These are phyloP conservation scores for Trichaptum fuscoviolaceum DNA, from an alignment of 768 basidiomycete genomes.

Conservation along the genomic window DNA sequence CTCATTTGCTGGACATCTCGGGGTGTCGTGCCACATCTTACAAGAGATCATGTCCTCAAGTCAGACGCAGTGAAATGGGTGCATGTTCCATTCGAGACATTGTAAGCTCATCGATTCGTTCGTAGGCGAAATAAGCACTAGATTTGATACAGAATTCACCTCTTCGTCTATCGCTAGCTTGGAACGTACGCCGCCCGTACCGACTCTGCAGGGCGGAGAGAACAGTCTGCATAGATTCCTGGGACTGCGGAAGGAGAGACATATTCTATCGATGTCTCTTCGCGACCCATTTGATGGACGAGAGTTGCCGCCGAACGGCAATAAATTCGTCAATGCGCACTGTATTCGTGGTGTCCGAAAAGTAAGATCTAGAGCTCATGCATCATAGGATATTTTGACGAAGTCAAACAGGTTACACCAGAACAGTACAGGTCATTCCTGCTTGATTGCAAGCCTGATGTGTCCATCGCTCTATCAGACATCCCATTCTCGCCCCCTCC, in stretches of 20 bases:
- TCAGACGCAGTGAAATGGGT: conserved; percentile 55
- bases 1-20: conserved; percentile 62
- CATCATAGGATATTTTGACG: conserved; percentile 6
- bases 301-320: conserved; percentile 72
- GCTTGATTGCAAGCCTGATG: conserved; percentile 53
- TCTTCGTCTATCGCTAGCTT: conserved; percentile 35
- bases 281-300: conserved; percentile 60
- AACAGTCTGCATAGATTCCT: conserved; percentile 62
- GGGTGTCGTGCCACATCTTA: conserved; percentile 70
- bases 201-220: conserved; percentile 48
- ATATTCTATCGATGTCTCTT: conserved; percentile 54
- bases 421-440: conserved; percentile 52
- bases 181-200: conserved; percentile 62
- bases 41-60: conserved; percentile 48
- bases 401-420: conserved; percentile 41
- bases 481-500: conserved; percentile 59
- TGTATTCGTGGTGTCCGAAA: conserved; percentile 68
- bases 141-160: neutral
- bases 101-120: conserved; percentile 42
- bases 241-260: conserved; percentile 42
- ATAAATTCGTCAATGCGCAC: conserved; percentile 46
- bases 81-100: conserved; percentile 73
- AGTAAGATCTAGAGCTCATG: conserved; percentile 30
- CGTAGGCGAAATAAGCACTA: neutral
- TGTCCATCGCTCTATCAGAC: conserved; percentile 68